Evolutionary conservation across 1,139 yeast species (phyloP).

Genomic region (Yamadazyma friedrichii): DNA sequence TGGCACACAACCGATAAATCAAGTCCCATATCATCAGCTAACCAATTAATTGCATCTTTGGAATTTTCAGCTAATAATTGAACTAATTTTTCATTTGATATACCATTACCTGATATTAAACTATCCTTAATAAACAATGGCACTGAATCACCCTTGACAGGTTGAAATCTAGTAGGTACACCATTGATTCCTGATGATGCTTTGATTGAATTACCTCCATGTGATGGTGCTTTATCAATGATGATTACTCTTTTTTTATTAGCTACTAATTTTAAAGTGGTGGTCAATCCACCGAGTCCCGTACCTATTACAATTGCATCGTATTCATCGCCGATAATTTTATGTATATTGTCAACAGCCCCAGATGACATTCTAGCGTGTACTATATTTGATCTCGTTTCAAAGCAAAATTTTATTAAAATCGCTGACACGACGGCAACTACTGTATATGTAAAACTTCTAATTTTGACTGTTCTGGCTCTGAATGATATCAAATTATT

Average conservation of each 20-base stretch:
- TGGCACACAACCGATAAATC: conserved; percentile 29
- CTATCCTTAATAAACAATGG: conserved; percentile 28
- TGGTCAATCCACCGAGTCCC: conserved; percentile 38
- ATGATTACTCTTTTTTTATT: conserved; percentile 26
- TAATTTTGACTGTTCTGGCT: no score
- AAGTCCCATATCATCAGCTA: conserved; percentile 21
- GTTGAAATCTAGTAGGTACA: conserved; percentile 31
- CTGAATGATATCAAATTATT: no score
- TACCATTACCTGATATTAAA: conserved; percentile 30
- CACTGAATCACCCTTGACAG: conserved; percentile 22
- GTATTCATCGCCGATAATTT: neutral
- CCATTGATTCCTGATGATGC: conserved; percentile 45
- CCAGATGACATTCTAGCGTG: no score
- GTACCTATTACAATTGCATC: conserved; percentile 31
- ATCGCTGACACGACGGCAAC: no score
- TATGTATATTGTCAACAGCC: neutral
- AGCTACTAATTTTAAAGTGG: conserved; percentile 26
- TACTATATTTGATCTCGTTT: no score
- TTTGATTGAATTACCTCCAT: conserved; percentile 40
- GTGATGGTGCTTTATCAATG: conserved; percentile 28
- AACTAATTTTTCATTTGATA: conserved; percentile 25
- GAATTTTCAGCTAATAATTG: conserved; percentile 25
- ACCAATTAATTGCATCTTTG: conserved; percentile 32
- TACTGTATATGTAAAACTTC: no score
- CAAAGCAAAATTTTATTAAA: no score